Evolutionary conservation across 345 rosid species (phyloP).

Genomic region (Hibiscus syriacus): DNA sequence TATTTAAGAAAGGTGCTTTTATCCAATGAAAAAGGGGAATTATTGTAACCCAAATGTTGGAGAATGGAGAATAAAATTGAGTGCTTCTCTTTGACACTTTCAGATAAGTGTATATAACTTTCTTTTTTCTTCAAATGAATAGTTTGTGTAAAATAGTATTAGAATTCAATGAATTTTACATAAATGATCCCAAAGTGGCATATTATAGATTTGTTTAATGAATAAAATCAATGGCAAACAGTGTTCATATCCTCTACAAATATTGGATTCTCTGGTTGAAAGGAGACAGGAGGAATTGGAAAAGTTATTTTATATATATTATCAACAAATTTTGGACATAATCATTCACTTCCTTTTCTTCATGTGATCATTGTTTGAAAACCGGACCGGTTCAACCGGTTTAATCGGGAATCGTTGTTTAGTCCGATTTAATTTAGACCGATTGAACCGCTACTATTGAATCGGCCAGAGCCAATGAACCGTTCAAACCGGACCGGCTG

Average conservation of each 20-base stretch:
- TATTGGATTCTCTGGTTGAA: conserved; percentile 13
- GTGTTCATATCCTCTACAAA: neutral
- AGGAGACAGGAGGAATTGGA: neutral
- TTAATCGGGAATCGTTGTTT: too few relatives aligned
- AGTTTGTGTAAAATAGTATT: neutral
- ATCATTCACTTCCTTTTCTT: conserved; percentile 11
- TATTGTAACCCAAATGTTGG: neutral
- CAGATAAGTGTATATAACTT: neutral
- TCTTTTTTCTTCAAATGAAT: too few relatives aligned
- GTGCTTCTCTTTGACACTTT: neutral
- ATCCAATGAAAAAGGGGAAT: neutral
- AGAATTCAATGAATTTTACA: neutral
- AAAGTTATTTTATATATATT: too few relatives aligned
- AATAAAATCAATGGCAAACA: neutral
- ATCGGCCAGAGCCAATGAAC: too few relatives aligned
- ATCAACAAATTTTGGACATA: conserved; percentile 13
- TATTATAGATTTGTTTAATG: too few relatives aligned
- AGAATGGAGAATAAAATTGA: neutral
- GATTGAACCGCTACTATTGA: too few relatives aligned
- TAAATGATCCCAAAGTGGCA: neutral
- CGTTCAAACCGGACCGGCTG: too few relatives aligned
- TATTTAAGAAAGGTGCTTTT: too few relatives aligned
- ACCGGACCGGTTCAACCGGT: too few relatives aligned
- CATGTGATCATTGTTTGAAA: too few relatives aligned
- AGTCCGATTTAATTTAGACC: too few relatives aligned